Base-by-base conservation (phyloP, 352 stramenopile genomes). In the Globisporangium ultimum region DNA sequence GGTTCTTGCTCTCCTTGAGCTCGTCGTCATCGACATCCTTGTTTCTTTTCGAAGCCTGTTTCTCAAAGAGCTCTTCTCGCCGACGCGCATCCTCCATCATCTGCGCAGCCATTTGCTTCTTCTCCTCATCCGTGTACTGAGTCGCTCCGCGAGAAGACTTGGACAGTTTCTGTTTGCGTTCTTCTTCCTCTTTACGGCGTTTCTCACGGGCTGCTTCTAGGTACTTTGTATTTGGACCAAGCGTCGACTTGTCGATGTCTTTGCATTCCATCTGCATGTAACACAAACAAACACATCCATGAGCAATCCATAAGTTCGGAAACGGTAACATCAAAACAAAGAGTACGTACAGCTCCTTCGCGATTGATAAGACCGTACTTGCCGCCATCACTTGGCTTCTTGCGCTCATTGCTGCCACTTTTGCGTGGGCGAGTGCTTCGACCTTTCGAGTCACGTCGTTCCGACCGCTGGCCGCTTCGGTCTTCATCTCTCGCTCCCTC, bases 191-290 rank as follows among this genome's bases (percentile, higher is more conserved):
- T 15, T 78, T 68, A 1, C 76, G 75, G 46, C 84, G 84, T 10
- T 76, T 78, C 45, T 93, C 81, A 41, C 80, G 78, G 21, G 84
- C 84, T 48, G 88, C 83, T 28, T 74, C 81, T 8, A 95, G 48
- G 20, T 88, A 85, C 60, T 92, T 93, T 1, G 68, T 71, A 49
- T 87, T 93, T 0, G 87, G 87, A n/a, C 86, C 84, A 4, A 95
- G 68, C 8, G 82, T 89, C 12, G 79, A 68, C 55, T 69, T 86
- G 67, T 95, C 84, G 12, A 95, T 65, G 47, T 95, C 70, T 40
- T 84, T 87, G 40, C 71, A 87, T 63, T 88, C 70, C 17, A 80
- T 52, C 76, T 86, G 46, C 3, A n/a, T 34, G n/a, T 45, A 50
- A 21, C 1, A 20, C 11, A 40, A 34, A 64, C 15, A 56, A 24